phyloP scores from a whole-genome alignment of 2,329 filamentous ascomycete species.

The Fusarium dlaminii region DNA sequence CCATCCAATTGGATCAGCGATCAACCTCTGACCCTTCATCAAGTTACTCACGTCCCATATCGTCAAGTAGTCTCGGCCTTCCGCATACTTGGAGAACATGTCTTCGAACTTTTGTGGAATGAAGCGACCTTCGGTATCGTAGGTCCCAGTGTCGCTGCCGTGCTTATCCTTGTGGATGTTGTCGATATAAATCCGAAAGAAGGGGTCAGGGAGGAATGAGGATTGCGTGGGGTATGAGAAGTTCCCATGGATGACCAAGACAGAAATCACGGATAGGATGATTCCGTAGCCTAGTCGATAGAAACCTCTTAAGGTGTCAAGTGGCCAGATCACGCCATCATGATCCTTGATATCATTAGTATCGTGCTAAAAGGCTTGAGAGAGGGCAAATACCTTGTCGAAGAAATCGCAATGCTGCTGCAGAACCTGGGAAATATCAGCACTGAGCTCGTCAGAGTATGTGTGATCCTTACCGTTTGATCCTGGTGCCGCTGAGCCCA shows the following conservation, averaged over 20 bases:
- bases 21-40: fast-evolving
- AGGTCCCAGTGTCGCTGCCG: not conserved
- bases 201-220: fast-evolving
- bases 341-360: not conserved
- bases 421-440: not conserved
- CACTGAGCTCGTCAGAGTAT: fast-evolving
- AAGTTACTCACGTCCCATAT: not conserved
- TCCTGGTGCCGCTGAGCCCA: fast-evolving
- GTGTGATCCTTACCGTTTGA: fast-evolving
- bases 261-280: fast-evolving
- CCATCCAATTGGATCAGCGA: not conserved
- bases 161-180: not conserved
- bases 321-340: not conserved
- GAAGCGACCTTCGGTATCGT: not conserved
- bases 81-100: not conserved
- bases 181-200: fast-evolving
- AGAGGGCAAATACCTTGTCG: not conserved
- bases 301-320: not conserved
- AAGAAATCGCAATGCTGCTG: not conserved
- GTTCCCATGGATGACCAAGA: fast-evolving
- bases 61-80: not conserved
- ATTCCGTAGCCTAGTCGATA: not conserved
- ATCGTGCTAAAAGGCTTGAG: fast-evolving
- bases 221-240: fast-evolving
- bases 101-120: not conserved